A percentile compares a stretch with the other conserved stretches of the same genome.
Evolutionary conservation across 192 early-diverging fungal species (phyloP).

Genomic region (Podila verticillata): DNA sequence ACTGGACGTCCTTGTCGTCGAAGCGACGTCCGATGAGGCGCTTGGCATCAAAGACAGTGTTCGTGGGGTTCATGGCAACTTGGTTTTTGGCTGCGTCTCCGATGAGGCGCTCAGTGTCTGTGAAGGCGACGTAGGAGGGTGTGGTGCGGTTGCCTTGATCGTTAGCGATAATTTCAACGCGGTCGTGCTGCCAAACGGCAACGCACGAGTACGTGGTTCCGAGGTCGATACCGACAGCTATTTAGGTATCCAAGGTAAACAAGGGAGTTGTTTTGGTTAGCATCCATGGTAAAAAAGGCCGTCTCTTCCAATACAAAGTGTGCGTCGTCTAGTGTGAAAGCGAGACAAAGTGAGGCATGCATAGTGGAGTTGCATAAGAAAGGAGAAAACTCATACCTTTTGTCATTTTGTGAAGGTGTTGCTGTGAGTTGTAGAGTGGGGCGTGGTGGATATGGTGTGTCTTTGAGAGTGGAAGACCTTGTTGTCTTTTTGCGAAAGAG

Average conservation of each 20-base stretch:
- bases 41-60: conserved; percentile 99
- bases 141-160: conserved; percentile 99
- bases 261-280: background rate
- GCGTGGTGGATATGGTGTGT: no score
- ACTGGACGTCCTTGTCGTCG: conserved; percentile 91
- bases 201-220: conserved; percentile 79
- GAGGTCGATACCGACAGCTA: conserved; percentile 68
- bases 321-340: no score
- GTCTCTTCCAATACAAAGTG: no score
- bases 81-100: conserved; percentile 99
- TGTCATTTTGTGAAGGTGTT: no score
- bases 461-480: no score
- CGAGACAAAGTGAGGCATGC: no score
- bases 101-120: conserved; percentile 97
- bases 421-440: no score
- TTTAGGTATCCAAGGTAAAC: background rate
- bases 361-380: no score
- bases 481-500: no score
- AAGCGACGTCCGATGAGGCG: conserved; percentile 98
- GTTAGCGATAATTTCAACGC: conserved; percentile 98
- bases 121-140: conserved; percentile 98
- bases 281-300: background rate
- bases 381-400: no score
- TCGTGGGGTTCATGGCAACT: conserved; percentile 96
- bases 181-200: conserved; percentile 78